These are phyloP conservation scores for Coniosporium apollinis DNA, from an alignment of 495 filamentous ascomycete species.

Conservation along the genomic window DNA sequence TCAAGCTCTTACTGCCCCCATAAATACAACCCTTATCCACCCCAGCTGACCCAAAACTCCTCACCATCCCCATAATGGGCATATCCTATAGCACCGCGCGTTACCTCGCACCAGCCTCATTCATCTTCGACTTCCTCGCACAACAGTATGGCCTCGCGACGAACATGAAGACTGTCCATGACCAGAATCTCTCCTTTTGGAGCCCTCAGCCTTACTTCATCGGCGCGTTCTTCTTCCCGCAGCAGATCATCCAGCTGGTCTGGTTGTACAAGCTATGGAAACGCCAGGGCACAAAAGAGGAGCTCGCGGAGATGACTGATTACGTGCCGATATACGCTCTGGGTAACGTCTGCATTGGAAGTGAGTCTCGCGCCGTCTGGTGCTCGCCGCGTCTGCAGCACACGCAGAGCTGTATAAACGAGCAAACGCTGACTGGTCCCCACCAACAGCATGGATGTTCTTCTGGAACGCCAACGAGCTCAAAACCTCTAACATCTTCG, in stretches of 20 bases:
- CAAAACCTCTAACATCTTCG: constrained; percentile 31
- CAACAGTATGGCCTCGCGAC: constrained; percentile 31
- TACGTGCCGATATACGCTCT: constrained; percentile 31
- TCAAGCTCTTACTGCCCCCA: no score
- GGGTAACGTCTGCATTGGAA: constrained; percentile 35
- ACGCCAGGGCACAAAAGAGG: constrained; percentile 21
- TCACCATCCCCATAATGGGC: no score
- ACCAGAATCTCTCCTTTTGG: constrained; percentile 34
- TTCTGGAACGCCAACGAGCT: constrained; percentile 34
- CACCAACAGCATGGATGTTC: constrained; percentile 33
- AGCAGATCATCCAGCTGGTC: constrained; percentile 34
- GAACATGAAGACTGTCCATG: constrained; percentile 33
- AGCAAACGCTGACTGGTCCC: constrained; percentile 1
- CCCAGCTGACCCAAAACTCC: no score
- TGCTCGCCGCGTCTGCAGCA: no score
- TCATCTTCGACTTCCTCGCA: constrained; percentile 29
- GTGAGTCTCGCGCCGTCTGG: no score
- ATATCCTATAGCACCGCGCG: constrained; percentile 15
- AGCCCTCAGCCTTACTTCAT: constrained; percentile 36
- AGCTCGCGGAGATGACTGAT: constrained; percentile 25
- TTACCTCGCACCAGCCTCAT: constrained; percentile 28
- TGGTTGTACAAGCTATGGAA: constrained; percentile 34
- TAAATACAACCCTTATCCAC: no score
- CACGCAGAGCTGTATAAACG: not conserved
- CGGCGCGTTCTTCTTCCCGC: constrained; percentile 36